Evolutionary conservation across 352 stramenopile genomes (phyloP).

Genomic region (Thraustotheca clavata): DNA sequence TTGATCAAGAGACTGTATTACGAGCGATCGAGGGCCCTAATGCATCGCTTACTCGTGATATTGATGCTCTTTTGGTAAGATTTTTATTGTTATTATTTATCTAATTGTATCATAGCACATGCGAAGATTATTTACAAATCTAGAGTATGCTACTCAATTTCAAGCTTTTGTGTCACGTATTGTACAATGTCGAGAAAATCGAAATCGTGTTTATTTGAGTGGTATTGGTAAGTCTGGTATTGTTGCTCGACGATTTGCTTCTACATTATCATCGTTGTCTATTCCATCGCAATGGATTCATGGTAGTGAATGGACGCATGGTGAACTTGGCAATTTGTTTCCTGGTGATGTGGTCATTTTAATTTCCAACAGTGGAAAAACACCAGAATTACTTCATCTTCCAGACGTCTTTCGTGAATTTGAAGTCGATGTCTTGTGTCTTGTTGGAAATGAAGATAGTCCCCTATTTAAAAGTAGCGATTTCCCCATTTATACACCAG

Average conservation of each 20-base stretch:
- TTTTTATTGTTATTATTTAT: neutral
- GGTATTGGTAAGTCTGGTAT: slow-evolving; percentile 78
- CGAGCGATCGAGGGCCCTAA: slow-evolving; percentile 14
- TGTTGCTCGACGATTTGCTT: slow-evolving; percentile 57
- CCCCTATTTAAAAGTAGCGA: slow-evolving; percentile 32
- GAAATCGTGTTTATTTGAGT: slow-evolving; percentile 48
- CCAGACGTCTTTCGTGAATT: slow-evolving; percentile 35
- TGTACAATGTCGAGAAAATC: slow-evolving; percentile 36
- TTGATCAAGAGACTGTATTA: slow-evolving; percentile 5
- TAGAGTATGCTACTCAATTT: slow-evolving; percentile 26
- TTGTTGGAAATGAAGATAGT: slow-evolving; percentile 37
- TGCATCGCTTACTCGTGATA: slow-evolving; percentile 8
- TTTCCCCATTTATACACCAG: slow-evolving; percentile 38
- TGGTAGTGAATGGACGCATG: slow-evolving; percentile 67
- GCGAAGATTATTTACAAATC: slow-evolving; percentile 12
- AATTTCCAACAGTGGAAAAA: slow-evolving; percentile 64
- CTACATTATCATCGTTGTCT: slow-evolving; percentile 61
- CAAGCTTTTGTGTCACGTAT: slow-evolving; percentile 28
- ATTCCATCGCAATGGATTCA: slow-evolving; percentile 71
- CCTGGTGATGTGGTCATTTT: slow-evolving; percentile 56
- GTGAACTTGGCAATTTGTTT: slow-evolving; percentile 60
- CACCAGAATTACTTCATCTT: slow-evolving; percentile 45
- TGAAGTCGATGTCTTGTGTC: slow-evolving; percentile 36
- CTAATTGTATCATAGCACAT: slow-evolving; percentile 6
- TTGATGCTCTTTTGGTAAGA: slow-evolving; percentile 16